Conservation (phyloP, 257 asterid species). For the Solanum dulcamara region DNA sequence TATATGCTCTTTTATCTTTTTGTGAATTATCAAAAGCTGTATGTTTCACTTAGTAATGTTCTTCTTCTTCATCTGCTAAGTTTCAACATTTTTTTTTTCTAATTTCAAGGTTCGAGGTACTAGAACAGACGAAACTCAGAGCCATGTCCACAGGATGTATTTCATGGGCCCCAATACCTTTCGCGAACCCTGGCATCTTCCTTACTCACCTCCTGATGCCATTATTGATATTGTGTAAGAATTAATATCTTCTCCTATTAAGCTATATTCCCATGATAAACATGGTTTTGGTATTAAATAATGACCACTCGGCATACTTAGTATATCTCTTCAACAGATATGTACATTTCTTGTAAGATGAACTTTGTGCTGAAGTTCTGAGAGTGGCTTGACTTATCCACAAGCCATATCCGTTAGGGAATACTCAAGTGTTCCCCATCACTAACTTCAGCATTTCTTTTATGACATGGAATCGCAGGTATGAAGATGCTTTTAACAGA, state of each 20-base stretch:
- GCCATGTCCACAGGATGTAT: conserved; percentile 89
- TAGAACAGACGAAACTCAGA: conserved; percentile 76
- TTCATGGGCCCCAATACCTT: conserved; percentile 96
- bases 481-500: conserved; percentile 95
- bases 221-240: conserved; percentile 89
- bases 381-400: not conserved
- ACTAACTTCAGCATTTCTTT: not conserved
- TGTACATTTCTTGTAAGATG: not conserved
- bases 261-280: not conserved
- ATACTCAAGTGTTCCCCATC: not conserved
- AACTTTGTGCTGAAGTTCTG: not conserved
- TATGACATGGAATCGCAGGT: conserved; percentile 38
- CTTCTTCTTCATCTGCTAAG: not conserved
- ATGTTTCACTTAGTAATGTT: not conserved
- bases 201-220: conserved; percentile 83
- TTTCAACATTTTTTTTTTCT: not conserved
- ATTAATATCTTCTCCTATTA: not conserved
- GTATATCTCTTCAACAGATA: not conserved
- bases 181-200: conserved; percentile 98
- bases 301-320: not conserved
- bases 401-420: not conserved
- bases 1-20: not conserved
- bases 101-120: conserved; percentile 73
- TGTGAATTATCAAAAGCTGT: not conserved
- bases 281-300: not conserved